Percentiles rank a stretch among this genome's conserved stretches.
These are phyloP conservation scores for Cytospora chrysosperma DNA, from an alignment of 2,329 filamentous ascomycete genomes.

Conservation along the genomic window DNA sequence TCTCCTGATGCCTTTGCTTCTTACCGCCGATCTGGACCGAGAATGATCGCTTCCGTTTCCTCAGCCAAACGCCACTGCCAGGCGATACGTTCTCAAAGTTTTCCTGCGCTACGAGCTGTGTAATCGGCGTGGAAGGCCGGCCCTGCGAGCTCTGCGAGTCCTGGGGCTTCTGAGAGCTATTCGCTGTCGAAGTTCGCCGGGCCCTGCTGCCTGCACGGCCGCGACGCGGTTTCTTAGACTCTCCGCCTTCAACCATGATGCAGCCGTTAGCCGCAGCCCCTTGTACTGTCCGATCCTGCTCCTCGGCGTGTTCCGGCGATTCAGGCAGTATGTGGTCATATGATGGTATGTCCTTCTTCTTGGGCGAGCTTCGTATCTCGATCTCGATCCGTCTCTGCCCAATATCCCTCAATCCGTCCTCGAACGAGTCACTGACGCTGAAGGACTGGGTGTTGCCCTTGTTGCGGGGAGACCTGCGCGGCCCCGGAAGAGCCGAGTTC, in stretches of 20 bases:
- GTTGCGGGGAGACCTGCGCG: slow-evolving; percentile 4
- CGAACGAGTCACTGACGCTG: slow-evolving; percentile 37
- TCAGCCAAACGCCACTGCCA: slow-evolving; percentile 20
- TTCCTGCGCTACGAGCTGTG: slow-evolving; percentile 25
- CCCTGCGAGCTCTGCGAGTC: slow-evolving; percentile 24
- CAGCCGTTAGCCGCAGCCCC: not conserved
- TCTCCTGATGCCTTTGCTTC: slow-evolving; percentile 30
- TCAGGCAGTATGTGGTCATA: slow-evolving; percentile 21
- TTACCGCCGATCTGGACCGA: slow-evolving; percentile 29
- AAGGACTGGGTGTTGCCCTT: slow-evolving; percentile 34
- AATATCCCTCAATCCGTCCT: slow-evolving; percentile 15
- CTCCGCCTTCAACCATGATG: slow-evolving; percentile 16
- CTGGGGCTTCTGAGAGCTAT: not conserved
- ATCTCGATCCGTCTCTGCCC: slow-evolving; percentile 20
- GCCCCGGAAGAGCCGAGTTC: slow-evolving; percentile 9
- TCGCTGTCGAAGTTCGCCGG: not conserved
- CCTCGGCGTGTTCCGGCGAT: slow-evolving; percentile 8
- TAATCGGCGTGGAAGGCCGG: slow-evolving; percentile 21
- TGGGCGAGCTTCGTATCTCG: slow-evolving; percentile 19
- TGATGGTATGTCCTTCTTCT: slow-evolving; percentile 15
- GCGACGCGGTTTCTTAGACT: slow-evolving; percentile 2
- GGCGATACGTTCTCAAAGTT: slow-evolving; percentile 22
- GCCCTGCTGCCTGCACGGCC: slow-evolving; percentile 13
- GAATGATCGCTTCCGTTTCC: slow-evolving; percentile 33
- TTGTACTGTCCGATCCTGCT: not conserved